phyloP scores from a whole-genome alignment of 2,329 filamentous ascomycete genomes.

The Shiraia bambusicola region DNA sequence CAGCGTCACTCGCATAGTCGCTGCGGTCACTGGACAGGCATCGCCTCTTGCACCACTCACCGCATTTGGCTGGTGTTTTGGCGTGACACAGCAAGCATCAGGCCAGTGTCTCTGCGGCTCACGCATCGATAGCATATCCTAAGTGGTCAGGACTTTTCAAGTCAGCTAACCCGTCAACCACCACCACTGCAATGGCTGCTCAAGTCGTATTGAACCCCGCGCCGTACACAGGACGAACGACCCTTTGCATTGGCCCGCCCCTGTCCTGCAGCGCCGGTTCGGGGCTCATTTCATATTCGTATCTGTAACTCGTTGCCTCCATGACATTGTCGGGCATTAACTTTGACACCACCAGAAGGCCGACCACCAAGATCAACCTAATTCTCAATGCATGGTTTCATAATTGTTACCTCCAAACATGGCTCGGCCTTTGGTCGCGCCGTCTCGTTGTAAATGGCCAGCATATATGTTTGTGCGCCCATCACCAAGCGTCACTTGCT shows the following conservation, averaged over 20 bases:
- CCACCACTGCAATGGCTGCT: slow-evolving; percentile 33
- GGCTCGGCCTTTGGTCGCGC: neutral
- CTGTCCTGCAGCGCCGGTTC: slow-evolving; percentile 30
- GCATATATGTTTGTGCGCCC: slow-evolving; percentile 8
- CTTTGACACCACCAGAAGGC: too few species aligned
- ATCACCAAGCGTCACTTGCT: slow-evolving; percentile 9
- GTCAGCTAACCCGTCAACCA: slow-evolving; percentile 30
- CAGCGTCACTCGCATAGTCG: slow-evolving; percentile 43
- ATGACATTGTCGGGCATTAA: too few species aligned
- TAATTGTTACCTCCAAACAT: neutral
- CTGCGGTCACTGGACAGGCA: slow-evolving; percentile 37
- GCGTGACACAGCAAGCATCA: slow-evolving; percentile 39
- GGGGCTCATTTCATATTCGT: slow-evolving; percentile 15
- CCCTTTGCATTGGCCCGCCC: slow-evolving; percentile 24
- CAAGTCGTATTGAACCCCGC: slow-evolving; percentile 35
- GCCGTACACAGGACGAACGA: slow-evolving; percentile 27
- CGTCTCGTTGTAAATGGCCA: slow-evolving; percentile 8
- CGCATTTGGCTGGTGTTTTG: slow-evolving; percentile 20
- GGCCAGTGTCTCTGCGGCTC: slow-evolving; percentile 31
- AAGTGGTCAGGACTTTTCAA: slow-evolving; percentile 24
- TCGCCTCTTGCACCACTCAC: slow-evolving; percentile 26
- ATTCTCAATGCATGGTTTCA: neutral
- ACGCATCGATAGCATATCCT: slow-evolving; percentile 15
- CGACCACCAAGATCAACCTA: slow-evolving; percentile 1
- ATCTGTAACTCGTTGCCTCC: too few species aligned